These are phyloP conservation scores for Paramecium caudatum DNA, from an alignment of 73 alveolate genomes.

Conservation along the genomic window DNA sequence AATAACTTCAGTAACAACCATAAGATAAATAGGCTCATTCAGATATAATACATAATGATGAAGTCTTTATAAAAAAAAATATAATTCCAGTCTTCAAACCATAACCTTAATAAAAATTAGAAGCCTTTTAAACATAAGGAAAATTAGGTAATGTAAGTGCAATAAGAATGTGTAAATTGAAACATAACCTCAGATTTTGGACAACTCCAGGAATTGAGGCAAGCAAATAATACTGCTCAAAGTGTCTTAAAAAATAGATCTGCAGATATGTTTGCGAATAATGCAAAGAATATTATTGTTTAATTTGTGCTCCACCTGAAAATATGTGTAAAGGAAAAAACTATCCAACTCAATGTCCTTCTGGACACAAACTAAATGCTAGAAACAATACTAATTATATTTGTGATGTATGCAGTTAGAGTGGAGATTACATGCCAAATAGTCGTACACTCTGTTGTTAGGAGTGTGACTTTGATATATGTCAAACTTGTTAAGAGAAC, in stretches of 20 bases:
- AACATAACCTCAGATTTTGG: slow-evolving; percentile 43
- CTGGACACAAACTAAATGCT: slow-evolving; percentile 23
- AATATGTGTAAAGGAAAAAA: slow-evolving; percentile 32
- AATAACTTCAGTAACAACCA: neutral
- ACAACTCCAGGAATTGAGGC: slow-evolving; percentile 30
- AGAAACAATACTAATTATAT: neutral
- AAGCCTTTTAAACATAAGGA: neutral
- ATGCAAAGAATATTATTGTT: slow-evolving; percentile 46
- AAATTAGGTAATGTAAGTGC: neutral
- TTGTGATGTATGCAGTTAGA: slow-evolving; percentile 50
- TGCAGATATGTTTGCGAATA: slow-evolving; percentile 48
- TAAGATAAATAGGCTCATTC: neutral
- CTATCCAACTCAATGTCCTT: slow-evolving; percentile 53
- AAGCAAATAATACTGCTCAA: neutral
- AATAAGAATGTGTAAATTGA: neutral
- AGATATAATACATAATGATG: neutral
- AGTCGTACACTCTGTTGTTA: neutral
- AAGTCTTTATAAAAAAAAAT: neutral
- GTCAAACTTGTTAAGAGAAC: neutral
- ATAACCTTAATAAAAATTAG: neutral
- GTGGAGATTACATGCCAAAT: neutral
- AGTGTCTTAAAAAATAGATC: slow-evolving; percentile 1
- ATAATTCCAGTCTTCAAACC: neutral
- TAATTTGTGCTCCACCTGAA: slow-evolving; percentile 58
- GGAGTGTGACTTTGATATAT: slow-evolving; percentile 46